A percentile compares a stretch with the other conserved stretches of the same genome.
phyloP scores from a whole-genome alignment of 805 yeast genomes.

The Priceomyces haplophilus region DNA sequence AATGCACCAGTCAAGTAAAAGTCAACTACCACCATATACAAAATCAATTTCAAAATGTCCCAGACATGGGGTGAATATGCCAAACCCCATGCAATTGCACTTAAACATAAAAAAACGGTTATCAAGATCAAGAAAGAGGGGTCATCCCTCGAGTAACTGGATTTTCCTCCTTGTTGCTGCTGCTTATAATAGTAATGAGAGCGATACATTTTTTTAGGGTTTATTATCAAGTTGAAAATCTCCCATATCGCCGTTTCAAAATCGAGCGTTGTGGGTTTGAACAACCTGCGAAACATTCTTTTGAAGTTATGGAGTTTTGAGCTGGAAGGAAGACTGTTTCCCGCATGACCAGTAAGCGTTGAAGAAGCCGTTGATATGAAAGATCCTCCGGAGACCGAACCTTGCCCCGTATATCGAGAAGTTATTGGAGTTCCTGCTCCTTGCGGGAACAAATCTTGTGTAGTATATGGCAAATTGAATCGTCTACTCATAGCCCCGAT shows the following conservation, averaged over 20 bases:
- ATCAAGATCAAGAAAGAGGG: constrained; percentile 81
- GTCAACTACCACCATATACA: constrained; percentile 84
- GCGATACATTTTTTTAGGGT: constrained; percentile 80
- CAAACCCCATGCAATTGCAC: constrained; percentile 89
- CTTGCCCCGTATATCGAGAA: constrained; percentile 10
- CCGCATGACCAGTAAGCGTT: constrained; percentile 6
- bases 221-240: constrained; percentile 64
- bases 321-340: constrained; percentile 8
- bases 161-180: constrained; percentile 52
- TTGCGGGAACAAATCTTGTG: constrained; percentile 42
- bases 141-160: constrained; percentile 86
- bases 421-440: constrained; percentile 17
- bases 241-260: constrained; percentile 95
- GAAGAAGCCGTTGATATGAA: constrained; percentile 17
- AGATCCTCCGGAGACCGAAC: constrained; percentile 22
- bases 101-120: constrained; percentile 59
- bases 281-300: constrained; percentile 33
- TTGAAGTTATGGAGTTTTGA: constrained; percentile 21
- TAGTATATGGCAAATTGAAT: constrained; percentile 38
- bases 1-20: constrained; percentile 68
- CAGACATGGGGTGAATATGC: constrained; percentile 66
- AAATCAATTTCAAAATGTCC: constrained; percentile 61
- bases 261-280: constrained; percentile 79
- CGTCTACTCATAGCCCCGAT: constrained; percentile 32
- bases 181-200: constrained; percentile 67